Evolutionary conservation across 305 asterid species (phyloP), one percentile per base, ranked within the genome.

Genomic region (Nicotiana rustica): DNA sequence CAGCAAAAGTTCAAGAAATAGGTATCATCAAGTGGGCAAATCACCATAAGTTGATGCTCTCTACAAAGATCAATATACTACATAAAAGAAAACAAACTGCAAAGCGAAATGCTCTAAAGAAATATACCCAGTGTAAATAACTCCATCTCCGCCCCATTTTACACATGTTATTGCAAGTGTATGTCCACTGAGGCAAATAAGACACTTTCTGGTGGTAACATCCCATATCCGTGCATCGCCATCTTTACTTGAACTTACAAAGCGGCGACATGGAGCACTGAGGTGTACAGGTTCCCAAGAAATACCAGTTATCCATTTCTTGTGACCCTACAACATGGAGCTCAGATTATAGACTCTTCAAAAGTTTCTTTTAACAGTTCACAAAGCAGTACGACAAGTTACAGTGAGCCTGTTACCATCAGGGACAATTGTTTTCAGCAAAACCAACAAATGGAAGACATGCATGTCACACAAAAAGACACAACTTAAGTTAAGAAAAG

Each of bases 171-270:
- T 86, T 86, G 99, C 97, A 83, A 92, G 97, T 52, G 98, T 93
- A 83, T 96, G 99, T 66, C 99, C 98, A 38, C 92, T 90, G 80
- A 96, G 98, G 84, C 87, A 86, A 81, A 91, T 89, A 83, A 91
- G 87, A 87, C 95, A 92, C 88, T 90, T 92, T 88, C 86, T 93
- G 86, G 89, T 84, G 59, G 91, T 60, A 82, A 88, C 92, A 86
- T 96, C 99, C 99, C 98, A 96, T 88, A 96, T 94, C 85, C 98
- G 94, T 69, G 99, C 97, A 92, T 94, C 98, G 44, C 99, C 99
- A 89, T 96, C 99, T 92, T 96, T 96, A 89, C 98, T 94, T 68
- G 96, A 92, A 89, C 98, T 96, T 31, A 96, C 99, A 73, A 96
- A 92, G 55, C 97, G 98, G 75, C 99, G 97, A 80, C 93, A 88